A percentile compares a stretch with the other conserved stretches of the same genome.
Evolutionary conservation across 208 protist species (phyloP).

Genomic region (Leishmania mexicana): DNA sequence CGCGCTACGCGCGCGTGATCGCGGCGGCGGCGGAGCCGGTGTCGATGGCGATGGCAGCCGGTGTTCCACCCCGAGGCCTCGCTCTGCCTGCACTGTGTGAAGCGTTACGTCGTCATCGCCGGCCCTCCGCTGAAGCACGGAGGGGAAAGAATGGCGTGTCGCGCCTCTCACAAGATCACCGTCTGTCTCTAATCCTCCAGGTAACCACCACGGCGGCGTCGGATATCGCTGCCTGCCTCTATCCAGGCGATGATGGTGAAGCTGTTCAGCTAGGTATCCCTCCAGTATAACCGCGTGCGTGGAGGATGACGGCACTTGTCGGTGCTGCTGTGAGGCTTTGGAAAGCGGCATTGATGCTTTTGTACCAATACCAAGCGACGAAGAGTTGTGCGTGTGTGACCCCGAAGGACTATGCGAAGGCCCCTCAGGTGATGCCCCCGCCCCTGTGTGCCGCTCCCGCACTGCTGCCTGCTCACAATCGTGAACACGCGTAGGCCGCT

Average conservation of each 20-base stretch:
- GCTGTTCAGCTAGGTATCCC: neutral
- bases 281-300: neutral
- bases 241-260: neutral
- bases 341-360: neutral
- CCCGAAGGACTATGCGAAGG: neutral
- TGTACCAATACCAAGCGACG: neutral
- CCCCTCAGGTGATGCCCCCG: neutral
- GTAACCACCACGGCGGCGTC: slow-evolving; percentile 16
- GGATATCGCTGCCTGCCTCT: neutral
- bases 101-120: neutral
- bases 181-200: neutral
- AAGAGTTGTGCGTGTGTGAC: neutral
- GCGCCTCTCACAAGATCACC: neutral
- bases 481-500: neutral
- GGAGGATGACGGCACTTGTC: slow-evolving; percentile 1
- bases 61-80: neutral
- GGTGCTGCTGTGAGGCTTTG: neutral
- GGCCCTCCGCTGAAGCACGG: neutral
- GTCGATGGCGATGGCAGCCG: neutral
- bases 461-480: neutral
- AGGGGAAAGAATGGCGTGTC: neutral
- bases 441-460: neutral
- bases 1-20: slow-evolving; percentile 7
- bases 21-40: slow-evolving; percentile 5
- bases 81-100: neutral